Evolutionary conservation across 1,284 basidiomycete species (phyloP), one percentile per base, ranked within the genome.

Genomic region (Pisolithus thermaeus): DNA sequence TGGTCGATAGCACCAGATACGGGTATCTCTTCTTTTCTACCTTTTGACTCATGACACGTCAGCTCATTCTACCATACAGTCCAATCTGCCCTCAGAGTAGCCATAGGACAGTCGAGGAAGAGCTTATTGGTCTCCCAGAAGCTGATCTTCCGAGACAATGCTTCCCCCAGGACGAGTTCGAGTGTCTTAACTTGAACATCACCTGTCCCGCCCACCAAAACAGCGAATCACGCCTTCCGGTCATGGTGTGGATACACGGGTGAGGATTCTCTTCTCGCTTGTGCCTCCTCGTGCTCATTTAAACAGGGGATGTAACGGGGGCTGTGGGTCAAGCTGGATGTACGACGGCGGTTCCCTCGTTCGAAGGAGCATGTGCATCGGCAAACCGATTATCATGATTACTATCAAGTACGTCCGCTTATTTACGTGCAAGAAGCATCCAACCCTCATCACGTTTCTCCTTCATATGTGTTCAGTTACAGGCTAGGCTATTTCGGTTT

Each of bases 231-330:
- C 72, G 70, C 38, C 57, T 83, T 12, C 86, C 87, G 7, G 85
- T 89, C 54, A 87, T 89, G 85, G 64, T 88, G 40, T 89, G 85
- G 86, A 72, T 89, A 18, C 86, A 89, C 65, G 86, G 87, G 86
- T 88, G 58, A 46, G 77, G 70, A 36, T 38, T 50, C 45, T 30
- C 41, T 11, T 47, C 20, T 48, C 46, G 44, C 44, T 28, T 52
- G 55, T 46, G 50, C 44, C 47, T 42, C 22, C 12, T 27, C 42
- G 23, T 46, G 52, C 57, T 58, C 40, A 59, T 55, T 49, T 47
- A 47, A 32, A 48, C 58, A 88, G 85, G 22, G 86, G 87, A 41
- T 81, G 79, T 9, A 79, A 85, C 61, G 72, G 78, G 58, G 87
- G 87, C 20, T 81, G 79, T 52, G 87, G 86, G 7, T 85, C 85